Evolutionary conservation across 192 early-diverging fungal genomes (phyloP), one percentile per base, ranked within the genome.

Genomic region (Lobosporangium transversale): DNA sequence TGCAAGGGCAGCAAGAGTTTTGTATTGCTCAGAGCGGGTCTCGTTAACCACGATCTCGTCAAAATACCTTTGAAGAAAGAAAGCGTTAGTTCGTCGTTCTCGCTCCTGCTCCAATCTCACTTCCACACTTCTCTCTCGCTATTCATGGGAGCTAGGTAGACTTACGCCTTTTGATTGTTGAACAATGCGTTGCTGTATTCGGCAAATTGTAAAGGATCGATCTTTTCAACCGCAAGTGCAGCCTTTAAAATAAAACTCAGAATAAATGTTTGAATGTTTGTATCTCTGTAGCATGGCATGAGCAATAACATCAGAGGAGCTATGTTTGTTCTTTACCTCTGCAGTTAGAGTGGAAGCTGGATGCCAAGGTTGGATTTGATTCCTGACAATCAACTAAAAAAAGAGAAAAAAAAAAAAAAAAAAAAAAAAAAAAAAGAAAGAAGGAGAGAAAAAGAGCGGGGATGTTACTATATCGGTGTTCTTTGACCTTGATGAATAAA

Each of bases 311-410:
- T 10, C 43, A 26, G 29, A 20, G 29, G 24, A 12, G 9, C 20
- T 20, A n/a, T n/a, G n/a, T n/a, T n/a, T n/a, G n/a, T 45, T 20
- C 27, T 20, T 70, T 76, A 80, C 87, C 70, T 95, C 94, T 58
- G 93, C 90, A 52, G 93, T 70, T 29, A 93, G 57, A 4, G 89
- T 90, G 1, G 89, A 91, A 23, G 78, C 68, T 0, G 93, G 92
- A 70, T 95, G 93, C 94, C 94, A 94, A 1, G 92, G 89, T 58
- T 95, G 94, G 48, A 95, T 83, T 75, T 95, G 94, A 63, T 95
- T 91, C 18, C 92, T 83, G 68, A 95, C 89, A 17, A 91, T 70
- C 45, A 95, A 73, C 33, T 69, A 58, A 26, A 36, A 35, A 17
- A 14, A 55, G 35, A 40, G 8, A 40, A 7, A 40, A 10, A 14